Evolutionary conservation across 306 rosid species (phyloP).

Genomic region (Medicago truncatula): MtrunA17r5.0-ANR NC_053044.1:9078501-9079000

Average conservation of each 20-base stretch:
- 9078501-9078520: not conserved
- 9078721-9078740: not conserved
- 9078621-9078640: not conserved
- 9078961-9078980: not conserved
- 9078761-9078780: not conserved
- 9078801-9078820: not conserved
- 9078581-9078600: not conserved
- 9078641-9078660: not conserved
- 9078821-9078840: not conserved
- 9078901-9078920: not conserved
- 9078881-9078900: not conserved
- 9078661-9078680: not conserved
- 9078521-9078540: not conserved
- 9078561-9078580: not conserved
- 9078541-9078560: not conserved
- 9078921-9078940: not conserved
- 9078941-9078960: not conserved
- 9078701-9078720: not conserved
- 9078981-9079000: not conserved
- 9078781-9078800: not conserved
- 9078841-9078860: not conserved
- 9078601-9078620: not conserved
- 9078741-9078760: not conserved
- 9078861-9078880: not conserved
- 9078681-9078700: not conserved